Base-by-base conservation (phyloP, 345 rosid genomes). In the Carallia brachiata region DNA sequence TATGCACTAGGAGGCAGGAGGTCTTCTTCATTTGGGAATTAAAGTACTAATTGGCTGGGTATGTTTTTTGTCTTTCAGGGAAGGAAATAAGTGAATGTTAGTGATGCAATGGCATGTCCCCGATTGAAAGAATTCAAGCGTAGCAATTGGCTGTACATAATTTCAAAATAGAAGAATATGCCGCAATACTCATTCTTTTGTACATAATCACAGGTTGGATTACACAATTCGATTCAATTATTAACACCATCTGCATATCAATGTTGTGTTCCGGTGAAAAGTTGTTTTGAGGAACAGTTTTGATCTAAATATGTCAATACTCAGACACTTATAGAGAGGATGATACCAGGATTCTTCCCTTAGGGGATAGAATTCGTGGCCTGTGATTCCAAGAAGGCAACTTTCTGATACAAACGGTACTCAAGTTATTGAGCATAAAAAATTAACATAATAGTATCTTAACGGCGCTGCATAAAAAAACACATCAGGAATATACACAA, bases 11-110 rank as follows among this genome's bases (percentile, higher is more conserved):
- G 61, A 31, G 28, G 55, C 54, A 34, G 52, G 61, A 27, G 17
- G 48, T 50, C 16, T 75, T 44, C 12, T 52, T 39, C 71, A 36
- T 47, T 73, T 36, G 3, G 18, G 50, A 68, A 34, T 60, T 2
- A 36, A 31, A 18, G 61, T n/a, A 69, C 2, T 74, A 69, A 77
- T 36, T 13, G 37, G 61, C 52, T 68, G 31, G 52, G 55, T n/a
- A 2, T 53, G 40, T 9, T 57, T 71, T 58, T 57, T 6, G 7
- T 8, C n/a, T 53, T 77, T 31, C 80, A 81, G 86, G 62, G 63
- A 61, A 55, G n/a, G 69, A 70, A 56, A 12, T 12, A 58, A 52
- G 67, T 23, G 69, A 58, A 57, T 19, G 48, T n/a, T 27, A 70
- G 47, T 36, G 74, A 53, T 2, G 17, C 53, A 39, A 39, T 5